phyloP scores from a whole-genome alignment of 345 rosid species.

The Citrus sinensis region DVS_A1.0 CM039164.1:27892501-27893000 shows the following conservation, averaged over 20 bases:
- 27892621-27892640: background rate
- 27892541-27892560: background rate
- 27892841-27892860: background rate
- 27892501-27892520: background rate
- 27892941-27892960: conserved; percentile 7
- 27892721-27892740: background rate
- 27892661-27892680: background rate
- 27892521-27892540: background rate
- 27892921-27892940: background rate
- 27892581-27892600: background rate
- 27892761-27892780: background rate
- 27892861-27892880: background rate
- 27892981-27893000: conserved; percentile 89
- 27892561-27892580: background rate
- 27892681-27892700: background rate
- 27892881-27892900: background rate
- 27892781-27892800: background rate
- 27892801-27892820: background rate
- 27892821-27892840: background rate
- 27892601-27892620: conserved; percentile 1
- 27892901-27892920: background rate
- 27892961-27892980: conserved; percentile 95
- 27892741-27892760: background rate
- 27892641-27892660: background rate
- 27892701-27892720: background rate